Percentiles rank a stretch among this genome's conserved stretches.
phyloP scores from a whole-genome alignment of 2,329 filamentous ascomycete species.

The Ascochyta lentis region DNA sequence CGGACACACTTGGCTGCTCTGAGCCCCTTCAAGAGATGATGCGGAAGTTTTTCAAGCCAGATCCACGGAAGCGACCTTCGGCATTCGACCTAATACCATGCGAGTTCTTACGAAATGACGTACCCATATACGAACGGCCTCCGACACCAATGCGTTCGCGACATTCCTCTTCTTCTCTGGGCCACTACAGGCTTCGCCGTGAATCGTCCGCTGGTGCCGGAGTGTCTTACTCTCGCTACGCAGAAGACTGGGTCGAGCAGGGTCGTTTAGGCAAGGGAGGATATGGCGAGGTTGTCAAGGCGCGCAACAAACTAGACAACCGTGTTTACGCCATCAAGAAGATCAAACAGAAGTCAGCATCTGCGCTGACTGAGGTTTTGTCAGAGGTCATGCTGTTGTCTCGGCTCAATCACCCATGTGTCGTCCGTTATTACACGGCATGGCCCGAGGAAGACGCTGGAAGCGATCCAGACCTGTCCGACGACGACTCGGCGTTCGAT shows the following conservation, averaged over 20 bases:
- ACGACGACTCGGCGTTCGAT: slow-evolving; percentile 39
- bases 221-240: slow-evolving; percentile 73
- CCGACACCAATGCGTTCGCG: slow-evolving; percentile 45
- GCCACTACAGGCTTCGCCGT: slow-evolving; percentile 41
- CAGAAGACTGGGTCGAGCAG: slow-evolving; percentile 88
- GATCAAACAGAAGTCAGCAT: slow-evolving; percentile 80
- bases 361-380: slow-evolving; percentile 77
- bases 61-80: slow-evolving; percentile 82
- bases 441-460: slow-evolving; percentile 79
- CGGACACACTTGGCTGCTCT: slow-evolving; percentile 75
- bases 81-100: slow-evolving; percentile 75
- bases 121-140: slow-evolving; percentile 50
- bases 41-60: slow-evolving; percentile 81
- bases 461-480: slow-evolving; percentile 52
- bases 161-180: slow-evolving; percentile 46
- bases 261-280: slow-evolving; percentile 89
- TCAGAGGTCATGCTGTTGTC: slow-evolving; percentile 89
- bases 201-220: slow-evolving; percentile 45
- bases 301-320: slow-evolving; percentile 90
- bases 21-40: slow-evolving; percentile 80
- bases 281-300: slow-evolving; percentile 95
- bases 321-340: slow-evolving; percentile 97
- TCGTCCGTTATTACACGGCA: slow-evolving; percentile 91
- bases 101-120: slow-evolving; percentile 61
- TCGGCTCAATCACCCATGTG: slow-evolving; percentile 86